phyloP scores from a whole-genome alignment of 1,284 basidiomycete species.

The Heterobasidion irregulare region DNA sequence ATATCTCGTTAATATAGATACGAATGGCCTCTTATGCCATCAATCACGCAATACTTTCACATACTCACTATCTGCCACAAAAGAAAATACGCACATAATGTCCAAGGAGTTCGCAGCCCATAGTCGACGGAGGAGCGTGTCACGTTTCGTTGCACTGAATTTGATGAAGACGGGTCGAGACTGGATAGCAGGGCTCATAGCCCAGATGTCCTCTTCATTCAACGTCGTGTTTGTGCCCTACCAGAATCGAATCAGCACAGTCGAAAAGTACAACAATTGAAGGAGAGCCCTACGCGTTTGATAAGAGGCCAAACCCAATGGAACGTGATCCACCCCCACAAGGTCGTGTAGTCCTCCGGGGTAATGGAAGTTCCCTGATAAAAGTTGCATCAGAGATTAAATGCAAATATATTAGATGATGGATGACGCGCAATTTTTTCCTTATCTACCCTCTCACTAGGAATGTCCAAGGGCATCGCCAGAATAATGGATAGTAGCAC shows the following conservation, averaged over 20 bases:
- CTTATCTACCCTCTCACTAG: slow-evolving; percentile 36
- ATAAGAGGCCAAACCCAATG: slow-evolving; percentile 71
- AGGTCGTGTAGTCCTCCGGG: slow-evolving; percentile 70
- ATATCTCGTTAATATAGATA: background rate
- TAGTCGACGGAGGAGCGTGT: slow-evolving; percentile 56
- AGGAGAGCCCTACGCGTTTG: slow-evolving; percentile 22
- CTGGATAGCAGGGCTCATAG: slow-evolving; percentile 60
- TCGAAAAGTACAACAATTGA: background rate
- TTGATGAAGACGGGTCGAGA: slow-evolving; percentile 59
- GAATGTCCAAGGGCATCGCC: slow-evolving; percentile 50
- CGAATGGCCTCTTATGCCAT: too few relatives aligned
- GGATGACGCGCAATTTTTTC: slow-evolving; percentile 36
- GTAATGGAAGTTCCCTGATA: slow-evolving; percentile 42
- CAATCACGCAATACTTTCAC: background rate
- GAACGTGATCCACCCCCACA: slow-evolving; percentile 78
- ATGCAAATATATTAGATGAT: background rate
- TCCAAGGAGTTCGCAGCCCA: slow-evolving; percentile 68
- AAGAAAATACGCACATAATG: slow-evolving; percentile 34
- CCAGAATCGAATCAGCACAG: background rate
- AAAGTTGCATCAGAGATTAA: too few relatives aligned
- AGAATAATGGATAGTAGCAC: slow-evolving; percentile 36
- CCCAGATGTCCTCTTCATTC: slow-evolving; percentile 65
- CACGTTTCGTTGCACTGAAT: slow-evolving; percentile 33
- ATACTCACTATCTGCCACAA: background rate
- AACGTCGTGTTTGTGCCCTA: slow-evolving; percentile 55